These are phyloP conservation scores for Neurospora sp. DNA, from an alignment of 495 filamentous ascomycete species.

Conservation along the genomic window DNA sequence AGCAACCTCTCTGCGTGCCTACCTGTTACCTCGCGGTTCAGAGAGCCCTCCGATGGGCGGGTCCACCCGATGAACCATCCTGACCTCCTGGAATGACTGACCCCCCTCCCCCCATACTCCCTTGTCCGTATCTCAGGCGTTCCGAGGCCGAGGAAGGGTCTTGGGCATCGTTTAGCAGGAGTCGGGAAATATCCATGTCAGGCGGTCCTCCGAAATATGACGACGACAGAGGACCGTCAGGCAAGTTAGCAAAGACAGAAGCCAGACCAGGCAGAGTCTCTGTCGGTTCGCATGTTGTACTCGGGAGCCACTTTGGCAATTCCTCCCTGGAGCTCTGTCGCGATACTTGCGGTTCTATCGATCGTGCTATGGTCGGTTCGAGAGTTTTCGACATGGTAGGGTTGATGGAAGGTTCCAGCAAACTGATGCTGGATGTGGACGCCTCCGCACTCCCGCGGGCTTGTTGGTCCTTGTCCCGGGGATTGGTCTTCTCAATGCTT, in stretches of 20 bases:
- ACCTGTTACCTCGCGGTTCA: neutral
- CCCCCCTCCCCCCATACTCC: neutral
- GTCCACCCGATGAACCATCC: neutral
- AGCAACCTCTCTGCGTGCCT: neutral
- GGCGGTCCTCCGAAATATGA: neutral
- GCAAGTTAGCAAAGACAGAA: conserved; percentile 6
- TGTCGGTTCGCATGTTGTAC: conserved; percentile 20
- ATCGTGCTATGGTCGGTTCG: conserved; percentile 17
- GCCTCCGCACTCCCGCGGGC: conserved; percentile 6
- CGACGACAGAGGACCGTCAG: conserved; percentile 8
- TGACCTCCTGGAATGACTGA: conserved; percentile 1
- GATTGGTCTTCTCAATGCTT: conserved; percentile 45
- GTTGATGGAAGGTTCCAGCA: conserved; percentile 33
- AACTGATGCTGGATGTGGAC: conserved; percentile 10
- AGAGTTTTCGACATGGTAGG: conserved; percentile 25
- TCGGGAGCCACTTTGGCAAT: conserved; percentile 22
- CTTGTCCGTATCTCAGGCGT: neutral
- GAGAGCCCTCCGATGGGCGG: neutral
- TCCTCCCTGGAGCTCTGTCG: conserved; percentile 33
- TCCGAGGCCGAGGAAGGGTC: neutral
- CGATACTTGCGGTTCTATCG: conserved; percentile 28
- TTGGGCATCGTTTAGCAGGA: conserved; percentile 7
- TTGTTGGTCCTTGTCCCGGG: conserved; percentile 26
- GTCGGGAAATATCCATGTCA: conserved; percentile 13
- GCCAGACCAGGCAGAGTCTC: conserved; percentile 20